Conservation (phyloP, 192 early-diverging fungal species). For the Rhizophagus sp. region DNA sequence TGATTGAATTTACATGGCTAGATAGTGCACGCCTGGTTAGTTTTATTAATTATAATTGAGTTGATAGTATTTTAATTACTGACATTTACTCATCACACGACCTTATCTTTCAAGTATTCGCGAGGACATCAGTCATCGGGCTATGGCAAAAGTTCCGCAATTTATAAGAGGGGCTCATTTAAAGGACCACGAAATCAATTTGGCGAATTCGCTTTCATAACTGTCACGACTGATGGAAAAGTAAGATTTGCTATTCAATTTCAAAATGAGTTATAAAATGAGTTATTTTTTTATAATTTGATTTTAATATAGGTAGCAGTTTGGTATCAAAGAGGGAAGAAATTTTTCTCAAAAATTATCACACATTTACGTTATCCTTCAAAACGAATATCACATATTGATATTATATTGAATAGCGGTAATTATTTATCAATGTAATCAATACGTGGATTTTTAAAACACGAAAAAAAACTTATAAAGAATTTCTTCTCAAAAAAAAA, state of each 20-base stretch:
- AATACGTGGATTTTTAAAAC: neutral
- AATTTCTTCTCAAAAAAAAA: neutral
- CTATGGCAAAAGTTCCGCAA: neutral
- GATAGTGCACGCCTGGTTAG: conserved; percentile 12
- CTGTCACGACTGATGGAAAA: conserved; percentile 22
- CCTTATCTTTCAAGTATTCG: neutral
- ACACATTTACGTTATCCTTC: neutral
- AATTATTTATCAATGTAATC: neutral
- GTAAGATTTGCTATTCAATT: neutral
- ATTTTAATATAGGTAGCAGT: neutral
- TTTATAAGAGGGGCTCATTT: conserved; percentile 17
- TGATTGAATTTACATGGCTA: conserved; percentile 21
- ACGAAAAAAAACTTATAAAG: neutral
- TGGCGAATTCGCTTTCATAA: conserved; percentile 22
- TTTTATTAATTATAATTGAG: neutral
- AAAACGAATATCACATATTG: conserved; percentile 19
- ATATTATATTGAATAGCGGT: conserved; percentile 20
- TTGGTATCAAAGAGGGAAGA: conserved; percentile 14
- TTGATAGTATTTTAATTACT: too few species aligned
- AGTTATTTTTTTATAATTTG: neutral
- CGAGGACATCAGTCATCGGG: neutral
- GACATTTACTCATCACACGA: too few species aligned
- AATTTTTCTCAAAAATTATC: conserved; percentile 1
- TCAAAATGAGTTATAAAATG: neutral
- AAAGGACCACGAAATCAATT: conserved; percentile 27